These are phyloP conservation scores for Cucurbita moschata DNA, from an alignment of 306 rosid genomes.

Conservation along the genomic window DNA sequence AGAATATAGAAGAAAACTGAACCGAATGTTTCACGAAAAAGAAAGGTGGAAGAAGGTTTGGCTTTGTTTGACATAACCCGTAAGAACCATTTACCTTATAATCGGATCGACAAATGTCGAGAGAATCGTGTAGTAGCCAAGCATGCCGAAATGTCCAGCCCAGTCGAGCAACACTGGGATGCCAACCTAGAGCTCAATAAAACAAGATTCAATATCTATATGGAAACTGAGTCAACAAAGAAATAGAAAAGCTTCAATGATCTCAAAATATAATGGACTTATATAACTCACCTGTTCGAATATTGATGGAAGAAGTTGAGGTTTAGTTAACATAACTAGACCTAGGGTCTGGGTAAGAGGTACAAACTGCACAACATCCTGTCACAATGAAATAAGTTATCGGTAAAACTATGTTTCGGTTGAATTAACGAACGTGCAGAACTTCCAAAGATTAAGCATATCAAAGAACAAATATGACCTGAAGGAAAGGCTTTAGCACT, in stretches of 20 bases:
- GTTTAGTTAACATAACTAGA: conserved; percentile 68
- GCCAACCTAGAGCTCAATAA: conserved; percentile 49
- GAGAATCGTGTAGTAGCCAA: conserved; percentile 66
- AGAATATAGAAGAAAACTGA: not conserved
- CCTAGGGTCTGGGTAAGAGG: conserved; percentile 88
- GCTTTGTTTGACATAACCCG: not conserved
- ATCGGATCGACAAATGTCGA: conserved; percentile 56
- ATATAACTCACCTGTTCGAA: conserved; percentile 56
- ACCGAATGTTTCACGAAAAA: not conserved
- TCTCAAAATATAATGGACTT: not conserved
- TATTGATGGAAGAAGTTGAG: conserved; percentile 81
- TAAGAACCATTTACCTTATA: conserved; percentile 37
- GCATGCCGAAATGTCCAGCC: conserved; percentile 67
- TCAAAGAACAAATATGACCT: conserved; percentile 26
- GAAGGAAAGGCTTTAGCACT: conserved; percentile 81
- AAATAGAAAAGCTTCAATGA: not conserved
- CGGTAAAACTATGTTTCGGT: not conserved
- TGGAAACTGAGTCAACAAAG: not conserved
- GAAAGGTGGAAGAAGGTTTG: not conserved
- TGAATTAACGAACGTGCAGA: conserved; percentile 1
- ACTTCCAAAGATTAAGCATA: not conserved
- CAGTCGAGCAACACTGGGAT: conserved; percentile 75
- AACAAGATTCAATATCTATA: not conserved
- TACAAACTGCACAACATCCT: conserved; percentile 94
- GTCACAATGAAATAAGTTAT: conserved; percentile 7